phyloP scores from a whole-genome alignment of 805 yeast genomes.

The Kluyveromyces lactis region DNA sequence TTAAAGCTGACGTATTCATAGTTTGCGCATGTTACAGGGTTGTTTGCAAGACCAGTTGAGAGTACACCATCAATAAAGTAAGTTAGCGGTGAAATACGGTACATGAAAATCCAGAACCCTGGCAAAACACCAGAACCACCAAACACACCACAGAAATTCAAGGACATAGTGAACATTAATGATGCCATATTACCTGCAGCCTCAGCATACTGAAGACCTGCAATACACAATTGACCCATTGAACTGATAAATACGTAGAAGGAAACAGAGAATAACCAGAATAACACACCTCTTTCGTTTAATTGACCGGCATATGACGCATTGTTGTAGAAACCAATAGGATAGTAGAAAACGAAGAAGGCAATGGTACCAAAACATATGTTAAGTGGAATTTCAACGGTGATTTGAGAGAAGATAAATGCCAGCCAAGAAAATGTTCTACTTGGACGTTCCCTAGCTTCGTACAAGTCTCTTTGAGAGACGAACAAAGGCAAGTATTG shows the following conservation, averaged over 20 bases:
- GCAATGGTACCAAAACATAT: slow-evolving; percentile 52
- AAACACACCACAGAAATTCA: slow-evolving; percentile 75
- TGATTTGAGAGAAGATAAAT: slow-evolving; percentile 51
- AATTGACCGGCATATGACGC: slow-evolving; percentile 44
- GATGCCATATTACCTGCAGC: slow-evolving; percentile 57
- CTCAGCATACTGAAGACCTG: slow-evolving; percentile 50
- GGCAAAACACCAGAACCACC: slow-evolving; percentile 48
- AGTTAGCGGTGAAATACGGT: slow-evolving; percentile 62
- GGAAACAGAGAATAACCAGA: slow-evolving; percentile 37
- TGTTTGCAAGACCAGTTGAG: slow-evolving; percentile 47
- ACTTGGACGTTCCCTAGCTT: slow-evolving; percentile 67
- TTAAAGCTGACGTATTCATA: slow-evolving; percentile 40
- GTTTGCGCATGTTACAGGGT: slow-evolving; percentile 37
- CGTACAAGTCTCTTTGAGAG: slow-evolving; percentile 56
- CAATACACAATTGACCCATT: slow-evolving; percentile 49
- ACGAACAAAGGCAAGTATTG: slow-evolving; percentile 59
- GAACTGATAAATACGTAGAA: slow-evolving; percentile 51
- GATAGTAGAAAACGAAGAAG: slow-evolving; percentile 61
- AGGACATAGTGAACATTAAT: slow-evolving; percentile 49
- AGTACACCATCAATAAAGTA: slow-evolving; percentile 52
- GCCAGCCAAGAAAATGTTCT: slow-evolving; percentile 62
- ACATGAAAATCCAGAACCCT: slow-evolving; percentile 78
- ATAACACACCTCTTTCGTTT: slow-evolving; percentile 49
- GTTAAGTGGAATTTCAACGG: slow-evolving; percentile 63
- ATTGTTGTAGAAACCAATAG: slow-evolving; percentile 56